phyloP scores from a whole-genome alignment of 768 basidiomycete genomes.

The Lentinus tigrinus region DNA sequence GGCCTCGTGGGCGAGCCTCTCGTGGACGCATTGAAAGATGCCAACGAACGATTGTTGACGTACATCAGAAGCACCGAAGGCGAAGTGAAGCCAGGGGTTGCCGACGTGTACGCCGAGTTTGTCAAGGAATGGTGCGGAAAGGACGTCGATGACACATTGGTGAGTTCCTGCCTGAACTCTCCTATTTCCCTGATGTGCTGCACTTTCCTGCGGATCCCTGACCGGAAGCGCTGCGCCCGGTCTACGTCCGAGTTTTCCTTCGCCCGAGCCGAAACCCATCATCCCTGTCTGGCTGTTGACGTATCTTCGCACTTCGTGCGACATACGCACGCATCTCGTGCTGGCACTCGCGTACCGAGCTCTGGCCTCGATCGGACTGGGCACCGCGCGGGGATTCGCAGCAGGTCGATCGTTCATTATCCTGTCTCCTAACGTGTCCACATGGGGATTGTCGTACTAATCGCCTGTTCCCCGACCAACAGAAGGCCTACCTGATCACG shows the following conservation, averaged over 20 bases:
- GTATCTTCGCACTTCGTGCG: neutral
- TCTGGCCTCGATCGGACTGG: neutral
- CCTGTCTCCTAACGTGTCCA: neutral
- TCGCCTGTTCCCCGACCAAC: neutral
- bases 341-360: neutral
- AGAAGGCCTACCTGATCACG: conserved; percentile 29
- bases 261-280: neutral
- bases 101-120: conserved; percentile 43
- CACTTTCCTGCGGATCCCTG: neutral
- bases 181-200: neutral
- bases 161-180: conserved; percentile 17
- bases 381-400: conserved; percentile 17
- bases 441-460: neutral
- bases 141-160: conserved; percentile 30
- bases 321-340: neutral
- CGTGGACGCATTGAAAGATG: conserved; percentile 51
- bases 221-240: too few species aligned
- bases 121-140: conserved; percentile 46
- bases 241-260: too few species aligned
- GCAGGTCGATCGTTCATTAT: conserved; percentile 1
- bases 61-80: conserved; percentile 17
- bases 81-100: conserved; percentile 29
- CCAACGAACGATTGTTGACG: conserved; percentile 50
- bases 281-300: neutral
- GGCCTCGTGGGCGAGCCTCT: conserved; percentile 48